These are phyloP conservation scores for Phytophthora pistaciae DNA, from an alignment of 352 stramenopile genomes.

Conservation along the genomic window DNA sequence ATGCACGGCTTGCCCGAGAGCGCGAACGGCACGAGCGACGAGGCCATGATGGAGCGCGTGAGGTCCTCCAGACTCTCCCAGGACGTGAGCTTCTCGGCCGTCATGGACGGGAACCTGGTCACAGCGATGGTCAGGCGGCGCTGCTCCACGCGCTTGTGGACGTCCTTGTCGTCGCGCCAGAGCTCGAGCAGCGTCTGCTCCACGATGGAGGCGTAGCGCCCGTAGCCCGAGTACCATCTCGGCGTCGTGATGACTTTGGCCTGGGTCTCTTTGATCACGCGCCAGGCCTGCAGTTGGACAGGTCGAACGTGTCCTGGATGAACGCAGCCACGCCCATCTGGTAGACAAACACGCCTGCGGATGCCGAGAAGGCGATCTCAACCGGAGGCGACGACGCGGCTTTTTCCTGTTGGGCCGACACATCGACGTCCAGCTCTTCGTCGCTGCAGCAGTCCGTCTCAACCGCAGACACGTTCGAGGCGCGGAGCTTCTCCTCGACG, in stretches of 20 bases:
- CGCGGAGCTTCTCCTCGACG: slow-evolving; percentile 8
- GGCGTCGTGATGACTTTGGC: slow-evolving; percentile 47
- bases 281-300: slow-evolving; percentile 50
- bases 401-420: slow-evolving; percentile 9
- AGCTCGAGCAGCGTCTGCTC: slow-evolving; percentile 58
- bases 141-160: slow-evolving; percentile 52
- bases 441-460: slow-evolving; percentile 45
- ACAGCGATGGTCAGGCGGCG: slow-evolving; percentile 65
- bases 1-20: slow-evolving; percentile 71
- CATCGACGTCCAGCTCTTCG: slow-evolving; percentile 40
- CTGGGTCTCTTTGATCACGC: slow-evolving; percentile 64
- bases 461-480: slow-evolving; percentile 19
- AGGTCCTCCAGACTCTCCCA: slow-evolving; percentile 71
- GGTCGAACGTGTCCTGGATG: slow-evolving; percentile 67
- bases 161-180: slow-evolving; percentile 60
- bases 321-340: slow-evolving; percentile 80
- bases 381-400: slow-evolving; percentile 31
- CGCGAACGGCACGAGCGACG: slow-evolving; percentile 73
- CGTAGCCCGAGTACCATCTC: slow-evolving; percentile 75
- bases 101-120: slow-evolving; percentile 70
- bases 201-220: slow-evolving; percentile 65
- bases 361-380: slow-evolving; percentile 76
- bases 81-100: slow-evolving; percentile 57
- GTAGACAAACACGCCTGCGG: slow-evolving; percentile 74
- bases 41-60: slow-evolving; percentile 72